Base-by-base conservation (phyloP, 352 stramenopile genomes). In the Pythium rishiriense region DNA sequence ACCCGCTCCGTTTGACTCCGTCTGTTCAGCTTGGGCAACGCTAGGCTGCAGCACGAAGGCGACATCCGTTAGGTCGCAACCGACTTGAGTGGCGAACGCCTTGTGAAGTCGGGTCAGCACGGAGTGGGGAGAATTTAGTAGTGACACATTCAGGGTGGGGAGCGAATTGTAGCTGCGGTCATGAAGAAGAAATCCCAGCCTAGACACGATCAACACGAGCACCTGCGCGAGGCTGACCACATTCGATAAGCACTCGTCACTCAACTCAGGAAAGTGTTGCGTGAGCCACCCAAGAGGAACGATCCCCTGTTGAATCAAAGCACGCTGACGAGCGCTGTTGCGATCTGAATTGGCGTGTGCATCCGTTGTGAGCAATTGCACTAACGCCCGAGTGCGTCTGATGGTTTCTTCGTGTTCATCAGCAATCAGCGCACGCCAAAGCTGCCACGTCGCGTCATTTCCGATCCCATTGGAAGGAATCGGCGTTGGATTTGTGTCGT, bases 201-300 rank as follows among this genome's bases (percentile, higher is more conserved):
- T 42, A 9, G 64, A 57, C 28, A 66, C 33, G 41, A 71, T 17
- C 10, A 66, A 39, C 26, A 71, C 64, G 26, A 66, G 35, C 3
- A 71, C 26, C 54, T 72, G 64, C 2, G 52, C 41, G 19, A 72
- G 28, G 24, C 58, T 66, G 8, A 60, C 37, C 3, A 67, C 9
- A n/a, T 72, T 67, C 0, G 35, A 22, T 3, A 54, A 2, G 31
- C 64, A 66, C 1, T 21, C 58, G 7, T 54, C 26, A n/a, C 53
- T 58, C 17, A 66, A 39, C 11, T 10, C n/a, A 0, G 57, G 39
- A 3, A 72, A 46, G 9, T 45, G 17, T 3, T 50, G 12, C 3
- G 24, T 14, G 10, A 72, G 35, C 64, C 64, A 72, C 0, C 63
- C 58, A 1, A 50, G 1, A 3, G 58, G 64, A 1, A 67, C 42